Conservation (phyloP, 441 rosid genomes). For the Hypseocharis bilobata region DNA sequence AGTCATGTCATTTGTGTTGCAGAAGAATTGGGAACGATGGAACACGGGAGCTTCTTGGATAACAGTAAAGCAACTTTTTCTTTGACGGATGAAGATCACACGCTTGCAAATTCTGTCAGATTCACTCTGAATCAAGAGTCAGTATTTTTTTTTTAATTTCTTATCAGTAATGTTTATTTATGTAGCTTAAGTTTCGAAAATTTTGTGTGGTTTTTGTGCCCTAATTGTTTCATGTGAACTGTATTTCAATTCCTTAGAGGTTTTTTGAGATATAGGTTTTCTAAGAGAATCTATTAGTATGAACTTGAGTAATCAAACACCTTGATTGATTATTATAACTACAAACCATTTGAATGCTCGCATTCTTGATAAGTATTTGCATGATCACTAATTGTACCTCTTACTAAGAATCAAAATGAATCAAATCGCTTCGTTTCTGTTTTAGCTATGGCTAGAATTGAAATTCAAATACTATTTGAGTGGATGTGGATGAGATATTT, state of each 20-base stretch:
- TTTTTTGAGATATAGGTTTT: background rate
- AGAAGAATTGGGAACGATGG: conserved; percentile 35
- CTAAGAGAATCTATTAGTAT: background rate
- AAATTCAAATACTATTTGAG: background rate
- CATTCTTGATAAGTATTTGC: background rate
- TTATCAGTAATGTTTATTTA: background rate
- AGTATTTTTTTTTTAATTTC: conserved; percentile 21
- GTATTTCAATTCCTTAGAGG: background rate
- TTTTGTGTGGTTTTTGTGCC: background rate
- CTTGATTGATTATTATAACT: too few relatives aligned
- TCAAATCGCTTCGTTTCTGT: background rate
- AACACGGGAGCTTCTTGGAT: conserved; percentile 48
- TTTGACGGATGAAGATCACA: conserved; percentile 69
- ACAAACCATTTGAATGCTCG: background rate
- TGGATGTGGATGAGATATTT: background rate
- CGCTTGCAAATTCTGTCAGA: conserved; percentile 72
- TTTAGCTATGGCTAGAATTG: background rate
- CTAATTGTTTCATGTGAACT: background rate
- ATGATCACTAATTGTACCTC: too few relatives aligned
- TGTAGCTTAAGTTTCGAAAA: background rate
- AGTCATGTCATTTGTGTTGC: background rate
- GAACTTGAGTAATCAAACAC: background rate
- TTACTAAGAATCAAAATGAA: background rate
- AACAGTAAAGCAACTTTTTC: conserved; percentile 57
- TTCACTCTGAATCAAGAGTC: conserved; percentile 90